These are phyloP conservation scores for Penicillium polonicum DNA, from an alignment of 2,329 filamentous ascomycete genomes.

Conservation along the genomic window DNA sequence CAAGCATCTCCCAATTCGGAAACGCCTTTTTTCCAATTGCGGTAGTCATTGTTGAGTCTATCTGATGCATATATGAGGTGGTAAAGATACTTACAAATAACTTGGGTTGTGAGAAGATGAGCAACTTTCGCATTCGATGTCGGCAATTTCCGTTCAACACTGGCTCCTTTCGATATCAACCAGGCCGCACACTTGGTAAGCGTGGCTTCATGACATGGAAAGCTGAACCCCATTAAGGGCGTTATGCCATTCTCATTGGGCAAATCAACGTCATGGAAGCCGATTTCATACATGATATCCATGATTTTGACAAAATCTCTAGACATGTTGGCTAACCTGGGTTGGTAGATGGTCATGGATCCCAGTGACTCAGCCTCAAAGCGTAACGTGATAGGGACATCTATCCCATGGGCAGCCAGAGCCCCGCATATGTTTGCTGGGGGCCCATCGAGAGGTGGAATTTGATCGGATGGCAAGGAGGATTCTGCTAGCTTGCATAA, in stretches of 20 bases:
- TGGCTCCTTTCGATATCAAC: background rate
- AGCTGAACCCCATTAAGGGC: background rate
- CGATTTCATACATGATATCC: background rate
- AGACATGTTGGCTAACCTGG: background rate
- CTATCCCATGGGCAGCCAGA: background rate
- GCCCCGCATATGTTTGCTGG: background rate
- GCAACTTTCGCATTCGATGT: background rate
- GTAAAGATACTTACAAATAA: too few species aligned
- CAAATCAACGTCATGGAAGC: background rate
- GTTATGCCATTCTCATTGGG: background rate
- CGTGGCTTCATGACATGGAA: too few species aligned
- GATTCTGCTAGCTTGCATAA: background rate
- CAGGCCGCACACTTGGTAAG: background rate
- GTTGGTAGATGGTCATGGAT: background rate
- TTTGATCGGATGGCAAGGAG: background rate
- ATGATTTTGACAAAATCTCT: background rate
- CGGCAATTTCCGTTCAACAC: background rate
- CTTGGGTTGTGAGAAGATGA: background rate
- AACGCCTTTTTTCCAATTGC: background rate
- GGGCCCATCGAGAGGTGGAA: background rate
- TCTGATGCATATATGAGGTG: rapidly evolving
- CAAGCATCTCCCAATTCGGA: background rate
- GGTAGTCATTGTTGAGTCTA: background rate
- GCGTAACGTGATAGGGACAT: background rate
- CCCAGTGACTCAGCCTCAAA: background rate